These are phyloP conservation scores for Volvariella volvacea DNA, from an alignment of 1,284 basidiomycete genomes.

Conservation along the genomic window DNA sequence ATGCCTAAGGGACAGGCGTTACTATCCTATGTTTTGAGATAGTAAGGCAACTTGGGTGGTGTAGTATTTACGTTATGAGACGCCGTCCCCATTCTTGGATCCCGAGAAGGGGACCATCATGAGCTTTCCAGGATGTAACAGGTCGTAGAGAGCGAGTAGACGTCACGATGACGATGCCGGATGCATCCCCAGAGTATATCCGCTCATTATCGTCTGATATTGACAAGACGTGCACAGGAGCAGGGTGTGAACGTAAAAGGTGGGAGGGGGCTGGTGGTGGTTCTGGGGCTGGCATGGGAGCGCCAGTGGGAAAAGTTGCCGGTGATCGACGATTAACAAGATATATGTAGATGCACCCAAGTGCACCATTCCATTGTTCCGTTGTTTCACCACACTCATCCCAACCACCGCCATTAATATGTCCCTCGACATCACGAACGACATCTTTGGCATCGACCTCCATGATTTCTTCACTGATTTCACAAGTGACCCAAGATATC, in stretches of 20 bases:
- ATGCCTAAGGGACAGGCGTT: constrained; percentile 46
- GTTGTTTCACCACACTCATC: no score
- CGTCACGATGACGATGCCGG: constrained; percentile 66
- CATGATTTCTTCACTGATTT: no score
- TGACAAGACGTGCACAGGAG: constrained; percentile 49
- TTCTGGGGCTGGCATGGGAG: background rate
- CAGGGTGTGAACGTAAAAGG: constrained; percentile 66
- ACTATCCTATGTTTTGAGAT: background rate
- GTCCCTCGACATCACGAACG: no score
- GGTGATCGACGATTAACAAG: no score
- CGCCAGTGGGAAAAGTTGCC: no score
- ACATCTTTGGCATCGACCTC: no score
- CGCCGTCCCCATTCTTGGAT: constrained; percentile 63
- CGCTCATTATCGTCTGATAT: constrained; percentile 67
- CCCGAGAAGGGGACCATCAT: constrained; percentile 69
- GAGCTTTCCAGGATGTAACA: constrained; percentile 70
- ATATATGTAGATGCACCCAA: no score
- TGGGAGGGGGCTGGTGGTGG: constrained; percentile 56
- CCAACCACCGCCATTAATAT: no score
- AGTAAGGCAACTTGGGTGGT: background rate
- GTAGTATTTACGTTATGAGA: constrained; percentile 60
- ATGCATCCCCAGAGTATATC: constrained; percentile 76
- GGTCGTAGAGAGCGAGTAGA: constrained; percentile 69
- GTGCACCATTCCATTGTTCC: no score
- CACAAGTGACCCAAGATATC: no score